phyloP scores from a whole-genome alignment of 106 monocot genomes.

The Dactylorhiza incarnata region DNA sequence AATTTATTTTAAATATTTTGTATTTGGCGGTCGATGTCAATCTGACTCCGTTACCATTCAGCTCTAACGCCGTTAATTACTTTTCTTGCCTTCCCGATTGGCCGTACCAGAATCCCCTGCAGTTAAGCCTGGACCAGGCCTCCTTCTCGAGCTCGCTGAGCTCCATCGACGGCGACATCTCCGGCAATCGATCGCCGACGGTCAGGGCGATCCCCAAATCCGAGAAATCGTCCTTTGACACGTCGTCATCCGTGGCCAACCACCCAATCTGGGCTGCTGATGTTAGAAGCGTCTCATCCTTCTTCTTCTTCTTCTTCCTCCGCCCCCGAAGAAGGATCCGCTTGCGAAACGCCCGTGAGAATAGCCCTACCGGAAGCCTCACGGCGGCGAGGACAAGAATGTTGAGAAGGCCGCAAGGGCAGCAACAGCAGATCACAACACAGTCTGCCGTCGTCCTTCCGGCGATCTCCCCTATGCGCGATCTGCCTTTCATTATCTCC shows the following conservation, averaged over 20 bases:
- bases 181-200: slow-evolving; percentile 3
- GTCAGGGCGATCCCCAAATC: not conserved
- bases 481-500: not conserved
- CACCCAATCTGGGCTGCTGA: not conserved
- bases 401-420: slow-evolving; percentile 8
- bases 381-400: slow-evolving; percentile 6
- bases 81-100: slow-evolving; percentile 35
- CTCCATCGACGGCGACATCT: slow-evolving; percentile 23
- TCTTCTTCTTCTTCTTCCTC: not conserved
- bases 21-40: not conserved
- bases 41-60: not conserved
- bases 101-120: slow-evolving; percentile 78
- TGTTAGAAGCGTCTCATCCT: not conserved
- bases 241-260: not conserved
- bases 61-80: not conserved
- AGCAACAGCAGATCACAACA: slow-evolving; percentile 20
- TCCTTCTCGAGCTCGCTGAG: slow-evolving; percentile 42
- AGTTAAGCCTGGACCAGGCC: slow-evolving; percentile 48
- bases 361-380: slow-evolving; percentile 11
- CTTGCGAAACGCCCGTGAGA: slow-evolving; percentile 3
- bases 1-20: too few species aligned
- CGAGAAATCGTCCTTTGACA: not conserved
- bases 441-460: slow-evolving; percentile 12
- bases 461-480: slow-evolving; percentile 7
- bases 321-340: not conserved